Evolutionary conservation across 116 monocot genomes (phyloP), one percentile per base, ranked within the genome.

Genomic region (Trichopus zeylanicus): DNA sequence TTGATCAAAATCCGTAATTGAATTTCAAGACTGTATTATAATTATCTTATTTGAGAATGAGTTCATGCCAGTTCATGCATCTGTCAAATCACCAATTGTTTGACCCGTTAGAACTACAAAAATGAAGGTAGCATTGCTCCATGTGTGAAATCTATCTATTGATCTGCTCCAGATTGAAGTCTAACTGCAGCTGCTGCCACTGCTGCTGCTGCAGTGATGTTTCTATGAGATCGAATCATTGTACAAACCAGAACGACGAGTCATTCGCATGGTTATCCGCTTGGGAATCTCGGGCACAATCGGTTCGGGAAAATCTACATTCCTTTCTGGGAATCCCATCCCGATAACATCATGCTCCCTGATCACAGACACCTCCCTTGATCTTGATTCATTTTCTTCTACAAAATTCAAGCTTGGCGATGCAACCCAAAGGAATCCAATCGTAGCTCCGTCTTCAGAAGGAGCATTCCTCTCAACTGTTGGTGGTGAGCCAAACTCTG

Each of bases 351-450:
- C 78, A 48, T 42, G 28, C 39, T 81, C 71, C 9, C 10, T 65
- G 29, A 71, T 62, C 37, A 66, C 70, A 32, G 28, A 49, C 52
- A 69, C 23, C 54, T 80, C 79, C 26, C 33, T 72, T 16, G 73
- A 48, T 53, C 30, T 67, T 25, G 66, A 78, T 52, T 78, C 72
- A 26, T 61, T 61, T 51, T 70, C 48, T n/a, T 81, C 75, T 12
- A 72, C 48, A 20, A 34, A 73, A 25, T 62, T 33, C 37, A 73
- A 27, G 58, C 57, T 61, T 0, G 68, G 15, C 22, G 68, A 29
- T 63, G 70, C 67, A 27, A 70, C 66, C 63, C 62, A 70, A 29
- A 21, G 59, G n/a, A n/a, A n/a, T n/a, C n/a, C n/a, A n/a, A n/a
- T n/a, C n/a, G n/a, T 24, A 56, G 48, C 18, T 31, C 20, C 47